These are phyloP conservation scores for Eimeria necatrix DNA, from an alignment of 169 alveolate species.

Conservation along the genomic window DNA sequence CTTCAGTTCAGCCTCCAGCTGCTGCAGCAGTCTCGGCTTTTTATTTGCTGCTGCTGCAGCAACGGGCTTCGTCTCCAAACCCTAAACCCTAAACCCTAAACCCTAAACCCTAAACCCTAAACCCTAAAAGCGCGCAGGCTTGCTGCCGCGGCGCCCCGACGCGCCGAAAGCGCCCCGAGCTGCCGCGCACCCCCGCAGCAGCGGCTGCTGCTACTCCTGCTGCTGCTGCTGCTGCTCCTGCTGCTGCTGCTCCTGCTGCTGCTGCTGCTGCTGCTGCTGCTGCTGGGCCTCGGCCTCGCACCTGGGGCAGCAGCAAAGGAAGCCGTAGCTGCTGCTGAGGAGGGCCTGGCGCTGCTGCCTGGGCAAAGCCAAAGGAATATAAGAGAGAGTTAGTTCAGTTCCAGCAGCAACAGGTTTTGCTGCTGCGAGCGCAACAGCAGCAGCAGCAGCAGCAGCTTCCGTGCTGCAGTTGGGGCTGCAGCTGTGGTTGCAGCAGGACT, in stretches of 20 bases:
- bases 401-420: conserved; percentile 78
- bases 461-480: conserved; percentile 84
- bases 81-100: too few species aligned
- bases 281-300: conserved; percentile 74
- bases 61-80: too few species aligned
- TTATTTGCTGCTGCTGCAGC: too few species aligned
- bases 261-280: not conserved
- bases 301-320: conserved; percentile 78
- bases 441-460: conserved; percentile 67
- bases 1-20: too few species aligned
- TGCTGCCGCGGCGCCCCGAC: not conserved
- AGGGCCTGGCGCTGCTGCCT: conserved; percentile 47
- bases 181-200: not conserved
- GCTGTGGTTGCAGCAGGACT: conserved; percentile 86
- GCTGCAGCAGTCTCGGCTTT: too few species aligned
- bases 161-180: not conserved
- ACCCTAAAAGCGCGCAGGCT: too few species aligned
- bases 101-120: too few species aligned
- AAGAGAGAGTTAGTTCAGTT: conserved; percentile 84
- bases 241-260: not conserved
- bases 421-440: conserved; percentile 72
- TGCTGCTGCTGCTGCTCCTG: not conserved
- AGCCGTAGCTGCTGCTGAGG: conserved; percentile 80
- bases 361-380: conserved; percentile 82
- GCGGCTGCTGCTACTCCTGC: not conserved